A percentile compares a stretch with the other conserved stretches of the same genome.
These are phyloP conservation scores for Monosporozyma yasuniensis DNA, from an alignment of 805 yeast species.

Conservation along the genomic window DNA sequence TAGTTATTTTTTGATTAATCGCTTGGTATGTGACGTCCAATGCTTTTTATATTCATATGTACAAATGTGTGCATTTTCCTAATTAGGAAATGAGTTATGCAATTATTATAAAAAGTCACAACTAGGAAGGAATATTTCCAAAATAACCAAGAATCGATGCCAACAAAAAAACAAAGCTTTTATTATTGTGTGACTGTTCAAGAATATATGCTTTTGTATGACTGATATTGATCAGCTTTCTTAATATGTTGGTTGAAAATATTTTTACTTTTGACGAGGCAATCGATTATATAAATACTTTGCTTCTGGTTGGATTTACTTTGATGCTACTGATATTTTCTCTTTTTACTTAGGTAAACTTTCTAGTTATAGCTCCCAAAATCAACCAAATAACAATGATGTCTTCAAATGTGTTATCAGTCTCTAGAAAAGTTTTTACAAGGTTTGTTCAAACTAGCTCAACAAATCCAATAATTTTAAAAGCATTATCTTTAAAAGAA, in stretches of 20 bases:
- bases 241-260: not conserved
- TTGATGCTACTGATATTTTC: no score
- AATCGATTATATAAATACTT: not conserved
- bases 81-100: not conserved
- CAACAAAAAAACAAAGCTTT: no score
- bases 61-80: not conserved
- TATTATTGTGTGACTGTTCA: not conserved
- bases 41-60: not conserved
- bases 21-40: not conserved
- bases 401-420: not conserved
- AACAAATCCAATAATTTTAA: not conserved
- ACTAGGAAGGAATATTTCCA: not conserved
- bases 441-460: not conserved
- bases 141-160: not conserved
- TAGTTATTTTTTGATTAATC: not conserved
- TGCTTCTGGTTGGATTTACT: no score
- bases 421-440: constrained; percentile 7
- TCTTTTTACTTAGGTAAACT: no score
- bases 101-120: not conserved
- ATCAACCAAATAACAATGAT: not conserved
- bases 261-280: no score
- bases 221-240: not conserved
- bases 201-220: not conserved
- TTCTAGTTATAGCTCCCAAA: no score
- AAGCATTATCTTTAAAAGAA: constrained; percentile 25